phyloP scores from a whole-genome alignment of 371 early-diverging fungal species.

The Sporodiniella umbellata region DNA sequence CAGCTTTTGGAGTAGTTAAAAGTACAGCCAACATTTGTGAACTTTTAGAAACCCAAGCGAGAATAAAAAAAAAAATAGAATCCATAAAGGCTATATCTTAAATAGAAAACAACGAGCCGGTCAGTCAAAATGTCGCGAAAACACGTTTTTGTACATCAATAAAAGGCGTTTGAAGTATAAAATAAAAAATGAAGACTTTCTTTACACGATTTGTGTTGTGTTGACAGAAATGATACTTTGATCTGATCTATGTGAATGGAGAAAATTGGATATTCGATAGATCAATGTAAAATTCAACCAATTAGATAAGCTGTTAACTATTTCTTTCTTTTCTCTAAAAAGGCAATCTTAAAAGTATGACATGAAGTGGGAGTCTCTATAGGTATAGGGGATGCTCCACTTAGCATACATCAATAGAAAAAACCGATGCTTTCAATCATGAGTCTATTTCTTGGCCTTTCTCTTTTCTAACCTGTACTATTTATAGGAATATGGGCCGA shows the following conservation, averaged over 20 bases:
- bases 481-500: too few species aligned
- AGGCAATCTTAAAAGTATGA: too few species aligned
- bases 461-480: too few species aligned
- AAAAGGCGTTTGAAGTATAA: slow-evolving; percentile 48
- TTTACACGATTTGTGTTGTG: slow-evolving; percentile 47
- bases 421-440: too few species aligned
- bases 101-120: slow-evolving; percentile 19
- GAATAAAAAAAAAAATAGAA: slow-evolving; percentile 31
- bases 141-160: slow-evolving; percentile 41
- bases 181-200: slow-evolving; percentile 49
- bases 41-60: slow-evolving; percentile 33
- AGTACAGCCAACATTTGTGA: too few species aligned
- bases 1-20: slow-evolving; percentile 29
- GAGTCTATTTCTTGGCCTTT: too few species aligned
- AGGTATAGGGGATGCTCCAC: too few species aligned
- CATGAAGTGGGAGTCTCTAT: too few species aligned
- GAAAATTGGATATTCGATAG: slow-evolving; percentile 40
- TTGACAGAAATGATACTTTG: slow-evolving; percentile 41
- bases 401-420: too few species aligned
- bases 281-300: slow-evolving; percentile 27
- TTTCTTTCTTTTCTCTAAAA: too few species aligned
- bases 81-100: slow-evolving; percentile 15
- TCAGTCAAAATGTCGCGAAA: slow-evolving; percentile 27
- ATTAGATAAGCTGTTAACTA: too few species aligned
- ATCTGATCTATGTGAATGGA: slow-evolving; percentile 48